These are phyloP conservation scores for Acrocalymma vagum DNA, from an alignment of 2,329 filamentous ascomycete species.

Conservation along the genomic window DNA sequence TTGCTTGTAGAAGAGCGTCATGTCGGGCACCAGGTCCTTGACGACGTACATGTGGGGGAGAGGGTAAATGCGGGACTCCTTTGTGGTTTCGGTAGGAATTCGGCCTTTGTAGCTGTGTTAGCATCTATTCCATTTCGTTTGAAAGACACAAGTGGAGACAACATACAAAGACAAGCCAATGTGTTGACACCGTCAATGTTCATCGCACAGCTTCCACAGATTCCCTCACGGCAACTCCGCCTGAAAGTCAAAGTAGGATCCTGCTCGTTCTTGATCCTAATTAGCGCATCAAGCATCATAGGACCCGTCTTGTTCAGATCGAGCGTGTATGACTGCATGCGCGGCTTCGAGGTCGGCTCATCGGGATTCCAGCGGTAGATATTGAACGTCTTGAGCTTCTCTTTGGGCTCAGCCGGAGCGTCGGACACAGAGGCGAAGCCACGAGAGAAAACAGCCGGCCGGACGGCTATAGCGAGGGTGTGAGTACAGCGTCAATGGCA, in stretches of 20 bases:
- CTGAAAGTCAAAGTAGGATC: slow-evolving; percentile 97
- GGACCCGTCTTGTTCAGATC: slow-evolving; percentile 99
- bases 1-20: slow-evolving; percentile 99
- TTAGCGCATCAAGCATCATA: slow-evolving; percentile 96
- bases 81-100: slow-evolving; percentile 82
- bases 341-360: slow-evolving; percentile 87
- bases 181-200: slow-evolving; percentile 99
- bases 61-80: slow-evolving; percentile 94
- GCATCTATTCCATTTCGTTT: slow-evolving; percentile 1
- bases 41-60: slow-evolving; percentile 98
- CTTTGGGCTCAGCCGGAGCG: slow-evolving; percentile 51
- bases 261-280: slow-evolving; percentile 98
- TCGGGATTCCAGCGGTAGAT: slow-evolving; percentile 99
- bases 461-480: slow-evolving; percentile 37
- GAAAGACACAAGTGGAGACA: neutral
- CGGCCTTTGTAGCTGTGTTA: slow-evolving; percentile 69
- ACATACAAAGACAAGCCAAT: slow-evolving; percentile 93
- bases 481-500: slow-evolving; percentile 36
- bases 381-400: slow-evolving; percentile 91
- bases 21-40: slow-evolving; percentile 96
- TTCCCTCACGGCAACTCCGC: slow-evolving; percentile 95
- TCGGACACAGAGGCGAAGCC: slow-evolving; percentile 49
- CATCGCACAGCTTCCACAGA: slow-evolving; percentile 99
- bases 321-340: slow-evolving; percentile 93
- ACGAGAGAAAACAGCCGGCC: slow-evolving; percentile 46